Evolutionary conservation across 2,329 filamentous ascomycete species (phyloP).

Genomic region (Coniochaeta sp.): DNA sequence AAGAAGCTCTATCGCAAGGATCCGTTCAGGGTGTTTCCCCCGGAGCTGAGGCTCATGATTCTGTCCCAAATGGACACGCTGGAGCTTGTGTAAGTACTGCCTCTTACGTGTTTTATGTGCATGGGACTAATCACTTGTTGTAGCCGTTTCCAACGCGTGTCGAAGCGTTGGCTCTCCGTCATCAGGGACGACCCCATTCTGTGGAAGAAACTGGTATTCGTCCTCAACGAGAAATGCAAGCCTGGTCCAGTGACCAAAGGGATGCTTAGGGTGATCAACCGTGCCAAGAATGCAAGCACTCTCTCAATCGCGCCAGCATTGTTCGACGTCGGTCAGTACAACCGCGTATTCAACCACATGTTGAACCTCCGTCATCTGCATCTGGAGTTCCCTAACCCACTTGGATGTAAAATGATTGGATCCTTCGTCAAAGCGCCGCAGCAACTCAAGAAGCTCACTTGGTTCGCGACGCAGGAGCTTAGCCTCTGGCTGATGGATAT

Average conservation of each 20-base stretch:
- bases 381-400: not conserved
- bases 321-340: not conserved
- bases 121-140: not conserved
- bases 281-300: not conserved
- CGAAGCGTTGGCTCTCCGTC: not conserved
- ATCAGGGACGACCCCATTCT: not conserved
- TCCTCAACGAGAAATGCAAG: not conserved
- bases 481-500: not conserved
- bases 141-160: not conserved
- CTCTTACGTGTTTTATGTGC: too few relatives aligned
- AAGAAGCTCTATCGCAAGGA: not conserved
- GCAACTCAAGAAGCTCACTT: not conserved
- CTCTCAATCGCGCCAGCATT: not conserved
- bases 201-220: not conserved
- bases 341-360: not conserved
- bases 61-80: not conserved
- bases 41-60: conserved; percentile 1
- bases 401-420: not conserved
- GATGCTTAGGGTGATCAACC: not conserved
- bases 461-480: not conserved
- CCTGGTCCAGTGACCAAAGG: not conserved
- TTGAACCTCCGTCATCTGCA: not conserved
- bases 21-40: not conserved
- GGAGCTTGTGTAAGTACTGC: not conserved
- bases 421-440: not conserved